Percentiles rank a stretch among this genome's conserved stretches.
Evolutionary conservation across 2,329 filamentous ascomycete species (phyloP).

Genomic region (Fusarium sterilihyphosum): DNA sequence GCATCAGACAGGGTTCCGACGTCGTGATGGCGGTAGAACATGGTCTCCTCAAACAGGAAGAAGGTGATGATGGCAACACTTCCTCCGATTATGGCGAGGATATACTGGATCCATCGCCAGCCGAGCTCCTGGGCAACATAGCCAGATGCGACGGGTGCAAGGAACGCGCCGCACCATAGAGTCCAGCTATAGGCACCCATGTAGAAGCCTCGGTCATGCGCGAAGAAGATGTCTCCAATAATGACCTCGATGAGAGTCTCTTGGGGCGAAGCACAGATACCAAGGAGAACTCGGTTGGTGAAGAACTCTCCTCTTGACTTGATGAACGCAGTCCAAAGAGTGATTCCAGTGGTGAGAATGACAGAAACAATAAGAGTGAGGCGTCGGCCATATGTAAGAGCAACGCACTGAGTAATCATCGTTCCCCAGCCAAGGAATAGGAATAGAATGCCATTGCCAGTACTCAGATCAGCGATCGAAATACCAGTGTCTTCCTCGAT

Average conservation of each 20-base stretch:
- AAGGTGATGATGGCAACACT: constrained; percentile 19
- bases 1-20: background rate
- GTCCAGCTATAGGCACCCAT: constrained; percentile 41
- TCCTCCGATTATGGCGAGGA: constrained; percentile 30
- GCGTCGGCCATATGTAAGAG: background rate
- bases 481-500: constrained; percentile 40
- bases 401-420: background rate
- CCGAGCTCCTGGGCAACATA: constrained; percentile 36
- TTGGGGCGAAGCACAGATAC: constrained; percentile 35
- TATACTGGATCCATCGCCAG: constrained; percentile 40
- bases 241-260: constrained; percentile 28
- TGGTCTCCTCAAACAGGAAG: constrained; percentile 42
- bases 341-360: constrained; percentile 25
- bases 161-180: constrained; percentile 39
- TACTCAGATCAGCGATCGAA: constrained; percentile 38
- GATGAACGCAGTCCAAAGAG: constrained; percentile 36
- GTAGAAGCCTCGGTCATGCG: constrained; percentile 39
- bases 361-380: constrained; percentile 22
- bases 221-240: constrained; percentile 8
- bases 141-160: constrained; percentile 37
- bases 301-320: constrained; percentile 37
- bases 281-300: constrained; percentile 37
- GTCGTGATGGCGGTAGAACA: constrained; percentile 26
- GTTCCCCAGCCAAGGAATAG: background rate
- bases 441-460: background rate